Percentiles rank a stretch among this genome's conserved stretches.
phyloP scores from a whole-genome alignment of 345 rosid species.

The Gossypium longicalyx region DNA sequence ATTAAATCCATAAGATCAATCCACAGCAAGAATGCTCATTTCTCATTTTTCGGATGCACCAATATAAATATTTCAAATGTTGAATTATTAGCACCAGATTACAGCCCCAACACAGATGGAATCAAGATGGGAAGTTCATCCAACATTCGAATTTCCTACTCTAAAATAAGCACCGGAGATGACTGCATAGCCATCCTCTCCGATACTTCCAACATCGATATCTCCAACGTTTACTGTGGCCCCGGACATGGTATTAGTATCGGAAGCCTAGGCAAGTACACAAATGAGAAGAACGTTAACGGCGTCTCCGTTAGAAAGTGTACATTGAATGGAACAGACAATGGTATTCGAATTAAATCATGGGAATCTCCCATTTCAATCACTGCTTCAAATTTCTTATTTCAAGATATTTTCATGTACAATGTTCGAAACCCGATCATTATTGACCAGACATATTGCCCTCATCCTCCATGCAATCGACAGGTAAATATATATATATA shows the following conservation, averaged over 20 bases:
- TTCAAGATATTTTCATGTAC: conserved; percentile 35
- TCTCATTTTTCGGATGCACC: conserved; percentile 16
- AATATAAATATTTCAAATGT: conserved; percentile 16
- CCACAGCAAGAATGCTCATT: conserved; percentile 24
- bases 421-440: conserved; percentile 42
- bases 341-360: conserved; percentile 45
- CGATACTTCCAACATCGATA: conserved; percentile 29
- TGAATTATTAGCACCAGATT: conserved; percentile 25
- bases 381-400: conserved; percentile 26
- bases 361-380: conserved; percentile 28
- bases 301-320: conserved; percentile 18
- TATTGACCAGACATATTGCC: conserved; percentile 42
- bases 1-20: conserved; percentile 14
- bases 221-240: conserved; percentile 35
- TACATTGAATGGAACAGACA: conserved; percentile 10
- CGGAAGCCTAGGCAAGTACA: conserved; percentile 39
- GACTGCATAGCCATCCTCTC: conserved; percentile 44
- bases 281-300: conserved; percentile 25
- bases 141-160: background rate
- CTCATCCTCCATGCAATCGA: conserved; percentile 16
- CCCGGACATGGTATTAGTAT: conserved; percentile 53
- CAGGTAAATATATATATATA: background rate
- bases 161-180: conserved; percentile 30
- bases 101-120: conserved; percentile 47
- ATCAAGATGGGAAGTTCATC: conserved; percentile 36